These are phyloP conservation scores for Paratinospora sagittata DNA, from an alignment of 164 flowering plant genomes.

Conservation along the genomic window DNA sequence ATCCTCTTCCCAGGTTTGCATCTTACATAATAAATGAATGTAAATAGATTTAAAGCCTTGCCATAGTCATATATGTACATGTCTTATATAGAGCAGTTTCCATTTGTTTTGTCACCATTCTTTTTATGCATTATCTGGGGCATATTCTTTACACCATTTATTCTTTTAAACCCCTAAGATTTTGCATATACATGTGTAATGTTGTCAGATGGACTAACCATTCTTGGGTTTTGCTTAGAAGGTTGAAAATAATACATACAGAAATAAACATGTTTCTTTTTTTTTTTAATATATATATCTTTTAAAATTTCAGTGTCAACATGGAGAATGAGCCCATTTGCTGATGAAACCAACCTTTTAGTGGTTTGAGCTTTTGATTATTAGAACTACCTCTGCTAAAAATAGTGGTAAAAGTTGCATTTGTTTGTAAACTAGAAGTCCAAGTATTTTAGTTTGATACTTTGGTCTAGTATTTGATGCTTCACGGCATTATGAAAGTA, in stretches of 20 bases:
- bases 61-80: not conserved
- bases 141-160: constrained; percentile 1
- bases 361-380: too few relatives aligned
- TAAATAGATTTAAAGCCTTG: not conserved
- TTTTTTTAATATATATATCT: too few relatives aligned
- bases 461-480: too few relatives aligned
- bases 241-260: not conserved
- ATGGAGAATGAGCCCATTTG: too few relatives aligned
- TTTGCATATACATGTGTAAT: not conserved
- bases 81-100: not conserved
- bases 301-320: too few relatives aligned
- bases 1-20: not conserved
- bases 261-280: not conserved
- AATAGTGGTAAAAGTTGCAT: too few relatives aligned
- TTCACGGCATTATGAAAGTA: too few relatives aligned
- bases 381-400: too few relatives aligned
- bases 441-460: too few relatives aligned
- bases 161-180: not conserved
- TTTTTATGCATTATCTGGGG: not conserved
- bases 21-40: not conserved
- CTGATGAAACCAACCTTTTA: too few relatives aligned
- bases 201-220: not conserved
- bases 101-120: not conserved
- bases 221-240: not conserved
- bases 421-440: too few relatives aligned